Evolutionary conservation across 2,329 filamentous ascomycete genomes (phyloP), one percentile per base, ranked within the genome.

Genomic region (Nigrospora oryzae): DNA sequence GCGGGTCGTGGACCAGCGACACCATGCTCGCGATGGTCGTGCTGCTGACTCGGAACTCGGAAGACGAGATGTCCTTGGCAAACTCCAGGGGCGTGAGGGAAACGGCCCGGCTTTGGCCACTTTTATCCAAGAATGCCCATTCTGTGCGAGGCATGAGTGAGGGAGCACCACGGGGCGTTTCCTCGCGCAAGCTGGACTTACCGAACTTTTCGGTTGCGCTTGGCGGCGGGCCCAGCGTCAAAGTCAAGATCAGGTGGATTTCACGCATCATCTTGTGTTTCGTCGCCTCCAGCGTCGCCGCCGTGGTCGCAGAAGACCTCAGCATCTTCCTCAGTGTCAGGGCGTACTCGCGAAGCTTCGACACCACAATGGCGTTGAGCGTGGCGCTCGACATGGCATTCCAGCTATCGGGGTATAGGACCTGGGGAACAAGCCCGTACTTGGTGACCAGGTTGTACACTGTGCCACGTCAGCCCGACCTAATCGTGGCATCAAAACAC

Each of bases 381-480:
- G 77, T 71, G 1, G 71, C 64, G 23, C 84, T 87, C 55, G 82
- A 81, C 69, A 76, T 76, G 4, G 89, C 86, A 60, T 87, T 91
- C 73, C 77, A 91, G 44, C 76, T 81, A 61, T 95, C 89, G 0
- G 89, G 89, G 59, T 93, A 95, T 3, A 95, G 65, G 0, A 72
- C 67, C 60, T 94, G 86, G 3, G 89, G 89, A 1, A 93, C 83
- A n/a, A 95, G 76, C 28, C 89, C 89, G 58, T 95, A 95, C 67
- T 95, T 95, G 38, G 79, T 67, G 5, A 95, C 86, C 11, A 95
- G 69, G 56, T 94, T 95, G 52, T 81, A 84, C 3, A 89, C 32
- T 12, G 11, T 3, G 32, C 32, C 12, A 19, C 28, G 30, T 44
- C 19, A 42, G 40, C 10, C 23, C 5, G 10, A 28, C 23, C 2